These are phyloP conservation scores for Botryococcus braunii DNA, from an alignment of 163 green algal species.

Conservation along the genomic window DNA sequence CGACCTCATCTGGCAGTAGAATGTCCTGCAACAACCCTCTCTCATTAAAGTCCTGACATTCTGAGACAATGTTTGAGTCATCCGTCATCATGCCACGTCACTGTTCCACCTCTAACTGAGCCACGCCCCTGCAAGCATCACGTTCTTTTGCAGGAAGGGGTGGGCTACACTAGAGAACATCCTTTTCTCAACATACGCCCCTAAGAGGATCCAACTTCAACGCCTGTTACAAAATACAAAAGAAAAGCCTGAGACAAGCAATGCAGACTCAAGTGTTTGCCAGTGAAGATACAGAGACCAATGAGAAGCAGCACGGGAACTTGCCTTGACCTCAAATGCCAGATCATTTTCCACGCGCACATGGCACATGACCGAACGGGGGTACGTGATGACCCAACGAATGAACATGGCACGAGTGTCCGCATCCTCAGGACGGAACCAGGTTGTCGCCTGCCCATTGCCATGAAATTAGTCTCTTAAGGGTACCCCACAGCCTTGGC, in stretches of 20 bases:
- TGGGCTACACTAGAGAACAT: background rate
- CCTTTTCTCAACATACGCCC: background rate
- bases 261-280: too few relatives aligned
- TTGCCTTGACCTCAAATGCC: slow-evolving; percentile 22
- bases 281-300: too few relatives aligned
- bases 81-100: background rate
- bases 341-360: slow-evolving; percentile 39
- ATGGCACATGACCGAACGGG: slow-evolving; percentile 44
- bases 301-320: too few relatives aligned
- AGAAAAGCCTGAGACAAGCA: background rate
- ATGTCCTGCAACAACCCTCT: slow-evolving; percentile 27
- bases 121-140: background rate
- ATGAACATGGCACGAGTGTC: slow-evolving; percentile 27
- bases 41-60: background rate
- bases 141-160: background rate
- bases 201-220: background rate
- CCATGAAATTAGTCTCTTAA: background rate
- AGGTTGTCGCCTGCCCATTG: slow-evolving; percentile 11
- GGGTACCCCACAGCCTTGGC: background rate
- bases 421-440: background rate
- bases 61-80: background rate
- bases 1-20: slow-evolving; percentile 41
- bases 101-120: background rate
- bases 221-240: background rate
- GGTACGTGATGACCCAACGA: slow-evolving; percentile 57